Percentiles rank a stretch among this genome's conserved stretches.
These are phyloP conservation scores for Raffaelea albimanens DNA, from an alignment of 2,329 filamentous ascomycete genomes.

Conservation along the genomic window DNA sequence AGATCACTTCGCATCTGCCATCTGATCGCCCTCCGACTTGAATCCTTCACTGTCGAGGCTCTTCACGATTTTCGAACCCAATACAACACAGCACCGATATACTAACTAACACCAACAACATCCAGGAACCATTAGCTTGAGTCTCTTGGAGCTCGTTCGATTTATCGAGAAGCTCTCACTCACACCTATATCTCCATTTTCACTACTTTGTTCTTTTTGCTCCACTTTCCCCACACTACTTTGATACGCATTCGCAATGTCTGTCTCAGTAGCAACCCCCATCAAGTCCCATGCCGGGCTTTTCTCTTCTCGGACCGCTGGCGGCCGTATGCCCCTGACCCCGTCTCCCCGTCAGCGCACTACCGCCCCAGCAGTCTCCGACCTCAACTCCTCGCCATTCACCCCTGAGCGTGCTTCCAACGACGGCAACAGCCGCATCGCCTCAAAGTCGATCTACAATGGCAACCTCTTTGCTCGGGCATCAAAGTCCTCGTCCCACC, in stretches of 20 bases:
- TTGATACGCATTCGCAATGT: slow-evolving; percentile 55
- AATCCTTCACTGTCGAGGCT: slow-evolving; percentile 30
- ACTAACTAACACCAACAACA: slow-evolving; percentile 28
- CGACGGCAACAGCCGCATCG: slow-evolving; percentile 39
- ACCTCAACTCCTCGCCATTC: slow-evolving; percentile 62
- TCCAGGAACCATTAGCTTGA: slow-evolving; percentile 50
- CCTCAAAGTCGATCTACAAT: slow-evolving; percentile 66
- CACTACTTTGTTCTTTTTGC: too few species aligned
- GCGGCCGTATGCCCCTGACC: slow-evolving; percentile 88
- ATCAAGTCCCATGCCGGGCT: slow-evolving; percentile 90
- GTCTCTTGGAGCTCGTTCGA: slow-evolving; percentile 49
- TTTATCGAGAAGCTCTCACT: slow-evolving; percentile 25
- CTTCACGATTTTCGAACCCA: slow-evolving; percentile 37
- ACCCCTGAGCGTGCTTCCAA: slow-evolving; percentile 55
- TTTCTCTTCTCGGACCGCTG: slow-evolving; percentile 86
- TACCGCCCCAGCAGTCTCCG: slow-evolving; percentile 37
- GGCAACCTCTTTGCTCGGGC: slow-evolving; percentile 72
- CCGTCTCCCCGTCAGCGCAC: slow-evolving; percentile 69
- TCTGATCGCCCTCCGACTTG: slow-evolving; percentile 40
- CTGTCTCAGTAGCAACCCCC: slow-evolving; percentile 72
- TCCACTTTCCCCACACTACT: too few species aligned
- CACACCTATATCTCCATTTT: too few species aligned
- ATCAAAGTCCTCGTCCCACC: slow-evolving; percentile 55
- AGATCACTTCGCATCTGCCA: slow-evolving; percentile 39
- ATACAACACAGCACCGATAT: slow-evolving; percentile 23